phyloP scores from a whole-genome alignment of 1,284 basidiomycete species.

The Somion occarium region DNA sequence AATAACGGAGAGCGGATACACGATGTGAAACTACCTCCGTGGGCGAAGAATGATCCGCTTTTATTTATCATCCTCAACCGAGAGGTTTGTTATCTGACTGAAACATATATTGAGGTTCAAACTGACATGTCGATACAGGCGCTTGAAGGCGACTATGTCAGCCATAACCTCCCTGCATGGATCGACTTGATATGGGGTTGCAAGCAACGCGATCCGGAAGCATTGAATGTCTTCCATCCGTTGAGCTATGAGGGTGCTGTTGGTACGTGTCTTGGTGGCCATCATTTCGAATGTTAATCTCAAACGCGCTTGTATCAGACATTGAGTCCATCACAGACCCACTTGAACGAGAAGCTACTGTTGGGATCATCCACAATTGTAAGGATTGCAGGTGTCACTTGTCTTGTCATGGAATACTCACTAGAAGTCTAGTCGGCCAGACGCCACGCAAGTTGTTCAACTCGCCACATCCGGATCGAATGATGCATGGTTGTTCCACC shows the following conservation, averaged over 20 bases:
- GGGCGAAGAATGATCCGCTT: conserved; percentile 84
- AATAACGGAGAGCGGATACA: conserved; percentile 81
- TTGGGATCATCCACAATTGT: conserved; percentile 97
- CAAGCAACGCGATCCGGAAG: conserved; percentile 79
- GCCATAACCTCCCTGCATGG: conserved; percentile 83
- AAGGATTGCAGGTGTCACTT: conserved; percentile 17
- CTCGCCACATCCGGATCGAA: conserved; percentile 74
- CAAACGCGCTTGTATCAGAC: conserved; percentile 41
- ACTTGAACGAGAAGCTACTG: conserved; percentile 85
- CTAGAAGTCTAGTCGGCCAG: conserved; percentile 64
- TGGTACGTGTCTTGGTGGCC: conserved; percentile 35
- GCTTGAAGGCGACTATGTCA: conserved; percentile 87
- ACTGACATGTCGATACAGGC: conserved; percentile 47
- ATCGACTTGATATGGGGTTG: conserved; percentile 91
- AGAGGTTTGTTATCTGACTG: conserved; percentile 38
- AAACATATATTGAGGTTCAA: not conserved
- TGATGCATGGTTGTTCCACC: conserved; percentile 62
- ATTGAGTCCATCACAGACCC: conserved; percentile 83
- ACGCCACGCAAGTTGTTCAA: conserved; percentile 88
- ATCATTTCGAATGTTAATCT: not conserved
- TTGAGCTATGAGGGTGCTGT: conserved; percentile 93
- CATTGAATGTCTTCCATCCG: conserved; percentile 90
- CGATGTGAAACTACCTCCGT: conserved; percentile 86
- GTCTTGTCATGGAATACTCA: conserved; percentile 12
- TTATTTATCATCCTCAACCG: conserved; percentile 84